Conservation (phyloP, 768 basidiomycete genomes). For the Tulasnella sp. region DNA sequence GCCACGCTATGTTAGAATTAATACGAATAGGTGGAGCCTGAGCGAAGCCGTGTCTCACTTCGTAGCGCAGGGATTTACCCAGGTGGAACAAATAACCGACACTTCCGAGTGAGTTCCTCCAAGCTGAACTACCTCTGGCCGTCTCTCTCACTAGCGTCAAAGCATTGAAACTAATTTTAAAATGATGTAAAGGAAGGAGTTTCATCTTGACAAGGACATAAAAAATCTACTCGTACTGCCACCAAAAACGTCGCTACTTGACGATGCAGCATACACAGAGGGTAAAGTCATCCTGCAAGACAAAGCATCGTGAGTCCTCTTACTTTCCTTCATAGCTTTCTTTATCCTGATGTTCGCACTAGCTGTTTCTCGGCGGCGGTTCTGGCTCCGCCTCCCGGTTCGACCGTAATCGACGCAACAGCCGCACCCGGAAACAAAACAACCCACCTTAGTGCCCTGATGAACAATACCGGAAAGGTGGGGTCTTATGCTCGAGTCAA, state of each 20-base stretch:
- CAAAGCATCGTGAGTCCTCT: conserved; percentile 59
- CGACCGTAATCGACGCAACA: conserved; percentile 80
- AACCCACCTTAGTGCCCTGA: conserved; percentile 80
- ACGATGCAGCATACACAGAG: conserved; percentile 55
- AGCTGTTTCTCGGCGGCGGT: conserved; percentile 81
- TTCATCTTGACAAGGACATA: conserved; percentile 68
- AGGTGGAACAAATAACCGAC: not conserved
- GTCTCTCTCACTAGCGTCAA: not conserved
- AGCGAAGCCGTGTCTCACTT: conserved; percentile 53
- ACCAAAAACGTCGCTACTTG: conserved; percentile 50
- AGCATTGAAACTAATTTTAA: too few relatives aligned
- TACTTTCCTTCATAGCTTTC: not conserved
- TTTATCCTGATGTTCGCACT: not conserved
- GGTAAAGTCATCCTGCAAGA: conserved; percentile 92
- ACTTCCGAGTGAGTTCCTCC: not conserved
- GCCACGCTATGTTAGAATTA: conserved; percentile 79
- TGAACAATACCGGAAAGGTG: conserved; percentile 77
- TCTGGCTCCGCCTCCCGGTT: conserved; percentile 53
- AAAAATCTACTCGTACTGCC: conserved; percentile 71
- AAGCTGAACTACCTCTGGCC: not conserved
- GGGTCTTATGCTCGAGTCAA: conserved; percentile 17
- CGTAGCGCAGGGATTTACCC: conserved; percentile 40
- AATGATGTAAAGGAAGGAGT: conserved; percentile 35
- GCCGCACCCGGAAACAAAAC: conserved; percentile 99
- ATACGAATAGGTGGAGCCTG: conserved; percentile 54